These are phyloP conservation scores for Yamadazyma tumulicola DNA, from an alignment of 805 yeast genomes.

Conservation along the genomic window DNA sequence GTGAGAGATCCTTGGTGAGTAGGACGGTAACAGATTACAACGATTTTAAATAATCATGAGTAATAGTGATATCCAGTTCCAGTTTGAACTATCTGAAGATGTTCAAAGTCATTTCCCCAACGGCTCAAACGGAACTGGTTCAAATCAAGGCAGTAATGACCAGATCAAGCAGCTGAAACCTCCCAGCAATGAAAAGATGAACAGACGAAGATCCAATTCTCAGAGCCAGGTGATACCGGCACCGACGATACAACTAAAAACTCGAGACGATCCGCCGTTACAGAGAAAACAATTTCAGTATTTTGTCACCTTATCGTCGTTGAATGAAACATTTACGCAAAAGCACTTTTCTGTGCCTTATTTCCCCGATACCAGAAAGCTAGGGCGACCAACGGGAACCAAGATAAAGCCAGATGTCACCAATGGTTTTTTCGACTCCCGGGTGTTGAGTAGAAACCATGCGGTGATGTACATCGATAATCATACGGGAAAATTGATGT, in stretches of 20 bases:
- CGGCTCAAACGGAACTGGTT: not conserved
- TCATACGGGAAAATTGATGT: slow-evolving; percentile 58
- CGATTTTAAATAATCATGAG: slow-evolving; percentile 6
- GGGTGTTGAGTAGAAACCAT: slow-evolving; percentile 90
- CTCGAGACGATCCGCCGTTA: slow-evolving; percentile 12
- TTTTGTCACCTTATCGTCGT: slow-evolving; percentile 67
- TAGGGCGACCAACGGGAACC: slow-evolving; percentile 86
- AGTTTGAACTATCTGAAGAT: slow-evolving; percentile 16
- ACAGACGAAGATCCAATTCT: slow-evolving; percentile 36
- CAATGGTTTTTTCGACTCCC: slow-evolving; percentile 91
- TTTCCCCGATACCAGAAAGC: slow-evolving; percentile 75
- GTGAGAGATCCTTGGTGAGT: no score
- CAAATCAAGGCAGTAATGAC: not conserved
- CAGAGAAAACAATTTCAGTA: slow-evolving; percentile 36
- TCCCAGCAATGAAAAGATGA: slow-evolving; percentile 7
- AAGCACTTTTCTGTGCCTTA: slow-evolving; percentile 79
- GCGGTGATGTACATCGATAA: slow-evolving; percentile 83
- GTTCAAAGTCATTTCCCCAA: not conserved
- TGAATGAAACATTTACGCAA: slow-evolving; percentile 78
- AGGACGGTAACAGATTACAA: not conserved
- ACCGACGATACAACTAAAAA: slow-evolving; percentile 15
- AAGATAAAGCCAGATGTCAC: slow-evolving; percentile 56
- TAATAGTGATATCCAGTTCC: slow-evolving; percentile 20
- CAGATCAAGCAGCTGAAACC: not conserved
- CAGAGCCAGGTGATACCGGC: slow-evolving; percentile 36